These are phyloP conservation scores for Quercus phellos DNA, from an alignment of 331 rosid genomes.

Conservation along the genomic window DNA sequence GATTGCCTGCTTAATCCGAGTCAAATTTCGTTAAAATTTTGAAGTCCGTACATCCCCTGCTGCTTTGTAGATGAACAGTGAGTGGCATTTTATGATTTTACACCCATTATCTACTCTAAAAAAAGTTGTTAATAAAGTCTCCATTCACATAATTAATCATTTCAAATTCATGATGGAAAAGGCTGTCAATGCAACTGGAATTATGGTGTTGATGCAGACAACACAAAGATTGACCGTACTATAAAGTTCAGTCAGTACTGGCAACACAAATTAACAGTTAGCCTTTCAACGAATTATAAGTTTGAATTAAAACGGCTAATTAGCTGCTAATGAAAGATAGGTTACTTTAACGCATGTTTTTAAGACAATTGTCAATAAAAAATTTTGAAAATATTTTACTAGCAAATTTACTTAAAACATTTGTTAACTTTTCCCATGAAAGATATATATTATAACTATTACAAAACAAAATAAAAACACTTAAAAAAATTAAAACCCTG, in stretches of 20 bases:
- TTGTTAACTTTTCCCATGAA: no score
- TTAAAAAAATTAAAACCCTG: fast-evolving
- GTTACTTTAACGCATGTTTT: fast-evolving
- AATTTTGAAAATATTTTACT: no score
- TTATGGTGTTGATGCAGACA: constrained; percentile 3
- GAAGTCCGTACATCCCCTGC: not conserved
- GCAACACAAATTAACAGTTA: not conserved
- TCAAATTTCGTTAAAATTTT: not conserved
- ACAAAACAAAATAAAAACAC: no score
- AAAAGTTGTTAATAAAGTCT: not conserved
- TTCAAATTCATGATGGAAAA: constrained; percentile 3
- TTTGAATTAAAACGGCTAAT: not conserved
- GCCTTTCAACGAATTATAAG: not conserved
- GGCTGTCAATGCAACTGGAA: not conserved
- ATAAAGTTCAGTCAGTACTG: not conserved
- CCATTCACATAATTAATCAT: not conserved
- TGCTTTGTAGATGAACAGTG: not conserved
- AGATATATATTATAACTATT: no score
- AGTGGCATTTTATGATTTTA: not conserved
- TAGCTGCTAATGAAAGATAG: no score
- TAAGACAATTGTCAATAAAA: no score
- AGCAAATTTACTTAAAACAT: fast-evolving
- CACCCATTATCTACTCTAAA: not conserved
- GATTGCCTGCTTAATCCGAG: not conserved
- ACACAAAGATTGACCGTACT: constrained; percentile 5